Evolutionary conservation across 2,329 filamentous ascomycete genomes (phyloP), one percentile per base, ranked within the genome.

Genomic region (Verticillium isaacii): DNA sequence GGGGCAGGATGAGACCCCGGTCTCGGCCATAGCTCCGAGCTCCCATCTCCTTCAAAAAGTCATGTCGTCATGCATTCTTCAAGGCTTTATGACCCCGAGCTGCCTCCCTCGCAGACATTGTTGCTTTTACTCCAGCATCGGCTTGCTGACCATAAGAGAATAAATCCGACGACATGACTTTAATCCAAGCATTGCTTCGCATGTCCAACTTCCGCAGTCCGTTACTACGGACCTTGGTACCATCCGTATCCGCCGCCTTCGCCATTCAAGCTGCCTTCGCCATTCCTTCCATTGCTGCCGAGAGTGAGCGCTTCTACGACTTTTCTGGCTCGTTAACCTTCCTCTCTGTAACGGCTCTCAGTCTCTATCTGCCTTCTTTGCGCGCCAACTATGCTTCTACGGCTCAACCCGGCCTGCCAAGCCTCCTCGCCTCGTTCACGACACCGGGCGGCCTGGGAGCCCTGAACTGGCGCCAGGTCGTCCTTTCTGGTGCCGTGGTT

Each of bases 261-360:
- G 84, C 83, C 1, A 77, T 90, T 56, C 88, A 90, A 75, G 78
- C 82, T 9, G 84, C 81, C 50, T 83, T 85, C 7, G 88, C 85
- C 5, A 70, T 88, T 2, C 88, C 88, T 5, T 89, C 86, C 6
- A 85, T 89, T 63, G 65, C 81, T 32, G 76, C 78, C 36, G 81
- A 86, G 68, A 83, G 84, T 7, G 89, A 91, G 69, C 82, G 84
- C 41, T 89, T 89, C 77, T 91, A 89, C 71, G 89, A 91, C 70
- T 72, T 88, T 57, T 88, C 85, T 2, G 88, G 88, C 57, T 87
- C 86, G 15, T 69, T 88, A 36, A 90, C 88, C 2, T 89, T 88
- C 69, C 78, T 90, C 41, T 84, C 85, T 60, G 87, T 87, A 70
- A 85, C 85, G 15, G 82, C 84, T 0, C 72, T 89, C 32, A 85